Evolutionary conservation across 179 eudicot genomes (phyloP).

Genomic region (Nepenthes alata): DNA sequence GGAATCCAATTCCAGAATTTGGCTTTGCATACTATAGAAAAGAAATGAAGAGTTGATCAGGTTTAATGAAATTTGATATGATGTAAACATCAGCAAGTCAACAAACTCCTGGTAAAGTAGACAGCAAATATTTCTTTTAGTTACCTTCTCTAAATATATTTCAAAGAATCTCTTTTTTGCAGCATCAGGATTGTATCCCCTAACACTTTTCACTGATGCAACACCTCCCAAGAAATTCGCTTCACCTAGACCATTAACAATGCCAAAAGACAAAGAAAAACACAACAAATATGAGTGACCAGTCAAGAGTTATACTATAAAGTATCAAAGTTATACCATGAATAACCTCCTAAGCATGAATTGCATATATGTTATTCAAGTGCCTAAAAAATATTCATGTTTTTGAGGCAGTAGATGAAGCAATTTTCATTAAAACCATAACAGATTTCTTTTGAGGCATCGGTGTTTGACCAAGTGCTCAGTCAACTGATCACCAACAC

Average conservation of each 20-base stretch:
- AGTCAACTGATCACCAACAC: no score
- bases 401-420: no score
- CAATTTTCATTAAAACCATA: no score
- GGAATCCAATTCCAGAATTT: conserved; percentile 88
- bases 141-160: conserved; percentile 82
- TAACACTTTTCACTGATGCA: conserved; percentile 62
- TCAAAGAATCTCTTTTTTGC: conserved; percentile 95
- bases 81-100: conserved; percentile 1
- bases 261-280: conserved; percentile 1
- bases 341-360: no score
- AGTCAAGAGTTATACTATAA: background rate
- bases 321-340: no score
- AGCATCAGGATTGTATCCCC: conserved; percentile 60
- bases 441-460: no score
- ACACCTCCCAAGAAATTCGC: conserved; percentile 96
- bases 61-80: background rate
- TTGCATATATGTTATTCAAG: no score
- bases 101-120: background rate
- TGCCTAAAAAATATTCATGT: no score
- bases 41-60: background rate
- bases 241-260: conserved; percentile 43
- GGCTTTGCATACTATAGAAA: conserved; percentile 79
- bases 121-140: background rate
- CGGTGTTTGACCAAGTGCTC: no score
- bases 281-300: background rate